Evolutionary conservation across 2,329 filamentous ascomycete species (phyloP).

Genomic region (Elsinoe arachidis): DNA sequence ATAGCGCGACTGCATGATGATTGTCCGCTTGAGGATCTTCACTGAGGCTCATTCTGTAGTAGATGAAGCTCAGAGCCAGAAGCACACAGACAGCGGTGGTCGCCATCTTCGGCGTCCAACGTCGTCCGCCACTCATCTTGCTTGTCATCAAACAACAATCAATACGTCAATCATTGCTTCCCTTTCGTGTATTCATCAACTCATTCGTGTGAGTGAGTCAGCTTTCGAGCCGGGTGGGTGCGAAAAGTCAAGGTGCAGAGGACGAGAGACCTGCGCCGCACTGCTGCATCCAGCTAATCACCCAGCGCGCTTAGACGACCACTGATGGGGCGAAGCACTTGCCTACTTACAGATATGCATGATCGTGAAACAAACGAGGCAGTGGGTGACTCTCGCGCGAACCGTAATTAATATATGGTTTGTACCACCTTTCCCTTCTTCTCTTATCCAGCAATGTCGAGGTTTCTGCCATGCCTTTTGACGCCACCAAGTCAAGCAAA

Average conservation of each 20-base stretch:
- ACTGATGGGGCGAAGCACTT: no score
- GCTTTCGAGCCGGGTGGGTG: no score
- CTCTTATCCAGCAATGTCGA: neutral
- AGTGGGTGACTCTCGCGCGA: no score
- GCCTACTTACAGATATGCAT: no score
- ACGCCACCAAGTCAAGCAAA: slow-evolving; percentile 6
- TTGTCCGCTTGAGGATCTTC: neutral
- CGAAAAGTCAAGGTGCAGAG: no score
- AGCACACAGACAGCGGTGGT: neutral
- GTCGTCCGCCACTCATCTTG: neutral
- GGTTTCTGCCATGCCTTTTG: neutral
- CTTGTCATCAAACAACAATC: neutral
- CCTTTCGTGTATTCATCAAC: no score
- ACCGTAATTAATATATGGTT: neutral
- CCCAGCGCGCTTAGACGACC: no score
- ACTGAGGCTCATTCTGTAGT: neutral
- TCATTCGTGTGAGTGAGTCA: no score
- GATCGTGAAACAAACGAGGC: no score
- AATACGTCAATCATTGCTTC: neutral
- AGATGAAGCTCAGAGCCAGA: neutral
- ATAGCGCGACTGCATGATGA: neutral
- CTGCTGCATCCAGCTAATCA: no score
- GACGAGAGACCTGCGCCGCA: no score
- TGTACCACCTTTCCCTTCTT: neutral
- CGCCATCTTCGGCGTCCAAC: neutral